phyloP scores from a whole-genome alignment of 768 basidiomycete species.

The Tulasnella sp. region DNA sequence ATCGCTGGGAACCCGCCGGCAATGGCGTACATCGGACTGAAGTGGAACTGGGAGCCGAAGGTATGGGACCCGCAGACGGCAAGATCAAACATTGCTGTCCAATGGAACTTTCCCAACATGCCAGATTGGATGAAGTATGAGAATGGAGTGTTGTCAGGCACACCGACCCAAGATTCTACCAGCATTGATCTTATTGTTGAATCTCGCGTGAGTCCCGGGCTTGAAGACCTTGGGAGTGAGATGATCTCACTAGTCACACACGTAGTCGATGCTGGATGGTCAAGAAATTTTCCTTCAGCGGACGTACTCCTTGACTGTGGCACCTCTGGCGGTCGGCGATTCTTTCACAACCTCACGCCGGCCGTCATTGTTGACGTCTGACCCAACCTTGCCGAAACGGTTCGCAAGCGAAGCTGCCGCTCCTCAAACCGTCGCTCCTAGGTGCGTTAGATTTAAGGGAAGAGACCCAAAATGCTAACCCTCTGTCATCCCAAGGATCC shows the following conservation, averaged over 20 bases:
- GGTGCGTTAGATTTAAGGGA: neutral
- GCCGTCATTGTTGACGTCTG: conserved; percentile 30
- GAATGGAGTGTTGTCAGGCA: conserved; percentile 69
- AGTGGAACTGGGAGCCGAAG: conserved; percentile 84
- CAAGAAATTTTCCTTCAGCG: conserved; percentile 58
- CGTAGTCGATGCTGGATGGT: conserved; percentile 60
- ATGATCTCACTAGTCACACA: neutral
- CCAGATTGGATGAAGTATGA: conserved; percentile 88
- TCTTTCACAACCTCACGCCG: conserved; percentile 26
- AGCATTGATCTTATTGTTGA: conserved; percentile 64
- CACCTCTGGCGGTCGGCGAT: conserved; percentile 47
- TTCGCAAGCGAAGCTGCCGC: conserved; percentile 33
- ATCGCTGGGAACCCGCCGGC: conserved; percentile 74
- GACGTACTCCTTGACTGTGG: conserved; percentile 61
- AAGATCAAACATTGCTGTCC: conserved; percentile 65
- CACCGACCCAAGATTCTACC: conserved; percentile 65
- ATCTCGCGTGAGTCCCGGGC: conserved; percentile 48
- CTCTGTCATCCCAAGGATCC: neutral
- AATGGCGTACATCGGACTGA: conserved; percentile 49
- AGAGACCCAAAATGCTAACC: neutral
- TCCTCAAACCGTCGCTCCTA: conserved; percentile 24
- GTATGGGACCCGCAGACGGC: conserved; percentile 96
- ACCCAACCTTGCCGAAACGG: conserved; percentile 31
- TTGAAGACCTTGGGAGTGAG: neutral
- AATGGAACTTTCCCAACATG: conserved; percentile 67